Conservation (phyloP, 2,329 filamentous ascomycete species). For the Colletotrichum tropicale region DNA sequence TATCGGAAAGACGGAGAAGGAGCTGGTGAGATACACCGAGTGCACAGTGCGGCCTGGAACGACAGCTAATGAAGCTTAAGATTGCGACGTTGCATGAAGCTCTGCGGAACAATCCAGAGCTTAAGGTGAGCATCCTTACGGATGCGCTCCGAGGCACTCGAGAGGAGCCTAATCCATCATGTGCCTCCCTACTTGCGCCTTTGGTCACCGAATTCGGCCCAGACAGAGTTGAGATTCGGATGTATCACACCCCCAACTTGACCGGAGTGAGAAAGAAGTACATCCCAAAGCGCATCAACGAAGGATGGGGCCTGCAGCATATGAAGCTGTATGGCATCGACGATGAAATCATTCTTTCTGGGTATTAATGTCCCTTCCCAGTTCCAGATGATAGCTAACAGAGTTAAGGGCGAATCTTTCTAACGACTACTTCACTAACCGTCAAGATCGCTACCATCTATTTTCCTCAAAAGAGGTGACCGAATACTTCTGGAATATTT, state of each 20-base stretch:
- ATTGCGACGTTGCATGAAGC: slow-evolving; percentile 80
- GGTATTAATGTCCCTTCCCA: slow-evolving; percentile 50
- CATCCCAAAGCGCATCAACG: slow-evolving; percentile 90
- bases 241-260: slow-evolving; percentile 98
- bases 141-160: slow-evolving; percentile 91
- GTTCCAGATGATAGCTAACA: not conserved
- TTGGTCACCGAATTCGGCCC: slow-evolving; percentile 84
- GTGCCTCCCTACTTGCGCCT: slow-evolving; percentile 84
- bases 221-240: slow-evolving; percentile 86
- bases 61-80: slow-evolving; percentile 43
- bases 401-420: slow-evolving; percentile 77
- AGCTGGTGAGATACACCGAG: slow-evolving; percentile 61
- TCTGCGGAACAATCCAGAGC: slow-evolving; percentile 72
- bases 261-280: slow-evolving; percentile 84
- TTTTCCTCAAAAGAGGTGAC: slow-evolving; percentile 82
- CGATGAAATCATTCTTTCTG: slow-evolving; percentile 93
- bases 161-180: slow-evolving; percentile 84
- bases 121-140: slow-evolving; percentile 87
- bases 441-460: slow-evolving; percentile 92
- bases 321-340: slow-evolving; percentile 99
- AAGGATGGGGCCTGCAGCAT: slow-evolving; percentile 97
- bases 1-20: slow-evolving; percentile 90
- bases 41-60: not conserved
- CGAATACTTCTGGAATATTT: slow-evolving; percentile 80
- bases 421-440: slow-evolving; percentile 93